Conservation (phyloP, 305 asterid species). For the Rubia tinctorum region DNA sequence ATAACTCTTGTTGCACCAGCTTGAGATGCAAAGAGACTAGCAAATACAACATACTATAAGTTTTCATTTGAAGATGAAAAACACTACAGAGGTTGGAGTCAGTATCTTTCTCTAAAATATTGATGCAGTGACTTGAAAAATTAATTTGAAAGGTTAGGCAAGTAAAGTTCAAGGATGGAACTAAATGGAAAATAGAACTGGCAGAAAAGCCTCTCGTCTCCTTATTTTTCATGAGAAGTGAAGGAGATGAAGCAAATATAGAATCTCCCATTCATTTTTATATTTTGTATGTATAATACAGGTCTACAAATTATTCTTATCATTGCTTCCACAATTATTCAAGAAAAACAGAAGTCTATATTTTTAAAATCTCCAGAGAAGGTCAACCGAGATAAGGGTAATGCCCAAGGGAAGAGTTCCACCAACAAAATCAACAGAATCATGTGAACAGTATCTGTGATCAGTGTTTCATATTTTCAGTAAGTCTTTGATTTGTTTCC, state of each 20-base stretch:
- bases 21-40: constrained; percentile 94
- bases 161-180: neutral
- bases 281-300: neutral
- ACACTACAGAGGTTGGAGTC: neutral
- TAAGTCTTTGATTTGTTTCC: neutral
- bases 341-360: neutral
- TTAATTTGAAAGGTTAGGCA: neutral
- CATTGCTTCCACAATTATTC: neutral
- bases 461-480: neutral
- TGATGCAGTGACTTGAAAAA: neutral
- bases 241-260: neutral
- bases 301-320: neutral
- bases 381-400: neutral
- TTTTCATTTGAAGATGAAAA: neutral
- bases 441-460: neutral
- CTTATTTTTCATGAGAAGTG: neutral
- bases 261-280: neutral
- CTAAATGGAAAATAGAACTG: neutral
- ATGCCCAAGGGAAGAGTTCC: neutral
- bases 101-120: neutral
- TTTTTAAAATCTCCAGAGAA: neutral
- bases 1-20: constrained; percentile 86
- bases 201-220: neutral
- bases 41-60: constrained; percentile 19
- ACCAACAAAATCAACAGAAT: neutral